phyloP scores from a whole-genome alignment of 2,329 filamentous ascomycete species.

The Penicillium sp. region DNA sequence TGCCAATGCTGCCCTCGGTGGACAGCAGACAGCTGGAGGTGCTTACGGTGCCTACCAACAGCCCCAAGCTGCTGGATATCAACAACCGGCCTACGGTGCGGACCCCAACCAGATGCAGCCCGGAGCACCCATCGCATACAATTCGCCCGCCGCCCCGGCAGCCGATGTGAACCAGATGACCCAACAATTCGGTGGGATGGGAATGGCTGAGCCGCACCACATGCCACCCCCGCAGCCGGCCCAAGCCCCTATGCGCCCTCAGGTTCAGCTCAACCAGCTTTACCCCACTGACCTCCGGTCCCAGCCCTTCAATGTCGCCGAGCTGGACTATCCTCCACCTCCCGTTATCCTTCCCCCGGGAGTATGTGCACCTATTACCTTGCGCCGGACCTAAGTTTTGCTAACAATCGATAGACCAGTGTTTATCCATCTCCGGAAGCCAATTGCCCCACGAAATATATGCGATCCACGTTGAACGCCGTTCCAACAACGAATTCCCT shows the following conservation, averaged over 20 bases:
- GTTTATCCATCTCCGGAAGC: constrained; percentile 88
- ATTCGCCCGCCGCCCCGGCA: constrained; percentile 49
- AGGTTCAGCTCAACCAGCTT: constrained; percentile 73
- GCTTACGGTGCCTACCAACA: constrained; percentile 64
- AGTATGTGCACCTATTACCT: constrained; percentile 58
- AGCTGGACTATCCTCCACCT: constrained; percentile 88
- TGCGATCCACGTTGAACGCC: constrained; percentile 92
- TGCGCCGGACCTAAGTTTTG: constrained; percentile 12
- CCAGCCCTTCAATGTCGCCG: constrained; percentile 90
- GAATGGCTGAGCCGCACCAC: constrained; percentile 61
- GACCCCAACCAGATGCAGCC: constrained; percentile 56
- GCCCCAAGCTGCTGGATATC: constrained; percentile 50
- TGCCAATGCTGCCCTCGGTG: constrained; percentile 69
- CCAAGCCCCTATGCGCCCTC: constrained; percentile 42
- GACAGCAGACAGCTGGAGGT: constrained; percentile 55
- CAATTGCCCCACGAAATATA: constrained; percentile 91
- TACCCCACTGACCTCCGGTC: constrained; percentile 89
- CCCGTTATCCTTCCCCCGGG: constrained; percentile 89
- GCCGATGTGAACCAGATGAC: constrained; percentile 71
- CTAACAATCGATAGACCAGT: constrained; percentile 67
- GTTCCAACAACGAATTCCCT: constrained; percentile 90
- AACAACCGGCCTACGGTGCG: constrained; percentile 47
- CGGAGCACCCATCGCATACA: constrained; percentile 62
- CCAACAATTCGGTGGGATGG: constrained; percentile 80
- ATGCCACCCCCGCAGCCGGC: constrained; percentile 42